phyloP scores from a whole-genome alignment of 257 asterid species.

The Mentha longifolia region DNA sequence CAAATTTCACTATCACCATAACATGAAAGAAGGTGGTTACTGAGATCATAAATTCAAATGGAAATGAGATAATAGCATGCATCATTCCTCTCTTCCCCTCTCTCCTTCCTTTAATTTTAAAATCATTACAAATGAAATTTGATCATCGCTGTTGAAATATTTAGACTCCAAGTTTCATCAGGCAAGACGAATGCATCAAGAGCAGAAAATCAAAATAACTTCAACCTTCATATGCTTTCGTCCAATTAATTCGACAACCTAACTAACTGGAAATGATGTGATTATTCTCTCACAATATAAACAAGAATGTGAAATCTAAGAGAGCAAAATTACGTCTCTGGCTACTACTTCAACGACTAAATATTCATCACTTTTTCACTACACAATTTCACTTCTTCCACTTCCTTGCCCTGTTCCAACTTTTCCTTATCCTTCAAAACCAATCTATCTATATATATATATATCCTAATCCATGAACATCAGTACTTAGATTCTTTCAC shows the following conservation, averaged over 20 bases:
- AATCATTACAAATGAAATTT: background rate
- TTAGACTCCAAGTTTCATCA: background rate
- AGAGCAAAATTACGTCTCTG: background rate
- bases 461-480: no score
- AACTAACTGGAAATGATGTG: background rate
- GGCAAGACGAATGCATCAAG: background rate
- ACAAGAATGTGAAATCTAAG: background rate
- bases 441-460: background rate
- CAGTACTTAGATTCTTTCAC: background rate
- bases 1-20: background rate
- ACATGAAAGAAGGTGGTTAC: background rate
- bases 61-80: background rate
- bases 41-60: background rate
- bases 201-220: background rate
- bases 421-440: background rate
- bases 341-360: background rate
- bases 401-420: background rate
- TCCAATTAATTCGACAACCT: background rate
- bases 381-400: conserved; percentile 7
- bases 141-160: background rate
- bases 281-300: background rate
- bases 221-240: background rate
- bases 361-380: background rate
- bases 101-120: background rate
- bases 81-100: background rate